Evolutionary conservation across 164 flowering plant species (phyloP), one percentile per base, ranked within the genome.

Genomic region (Vitis amurensis): DNA sequence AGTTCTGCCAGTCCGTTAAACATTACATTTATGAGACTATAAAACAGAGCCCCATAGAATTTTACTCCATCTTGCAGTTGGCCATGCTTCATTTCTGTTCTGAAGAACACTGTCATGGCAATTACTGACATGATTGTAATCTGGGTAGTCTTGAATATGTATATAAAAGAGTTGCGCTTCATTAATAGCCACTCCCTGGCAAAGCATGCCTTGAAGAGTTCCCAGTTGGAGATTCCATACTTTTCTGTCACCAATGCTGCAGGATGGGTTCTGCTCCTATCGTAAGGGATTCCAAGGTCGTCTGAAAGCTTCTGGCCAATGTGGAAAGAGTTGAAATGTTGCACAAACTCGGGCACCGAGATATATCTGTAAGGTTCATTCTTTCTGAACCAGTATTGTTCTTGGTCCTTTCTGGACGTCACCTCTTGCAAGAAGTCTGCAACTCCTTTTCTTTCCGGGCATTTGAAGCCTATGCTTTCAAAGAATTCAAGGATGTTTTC

Each of bases 391-490:
- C 89, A 86, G 72, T 86, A 86, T 47, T 84, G 86, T 55, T 78
- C 77, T 67, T 86, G 89, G 64, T 86, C 89, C 56, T 74, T 86
- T 67, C 52, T 74, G 23, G 89, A 84, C 53, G 85, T 88, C 8
- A 88, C 90, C 65, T 88, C 90, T 77, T 85, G 88, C 60, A 88
- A 77, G 68, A 86, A 88, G 73, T 88, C 92, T 8, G 92, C 90
- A 23, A 80, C 76, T 48, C 87, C 90, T 71, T 86, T 88, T 49
- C 89, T 83, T 58, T 84, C 87, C 11, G 91, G 91, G 70, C 91
- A 86, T 61, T 74, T 84, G 79, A 88, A 88, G 23, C 92, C 92
- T 27, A 80, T 62, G 30, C 56, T 47, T 66, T 86, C 86, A 52
- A 88, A 88, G 71, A 88, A 88, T 68, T 83, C 86, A 37, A 84